These are phyloP conservation scores for Tetrahymena elliotti DNA, from an alignment of 73 alveolate genomes.

Conservation along the genomic window DNA sequence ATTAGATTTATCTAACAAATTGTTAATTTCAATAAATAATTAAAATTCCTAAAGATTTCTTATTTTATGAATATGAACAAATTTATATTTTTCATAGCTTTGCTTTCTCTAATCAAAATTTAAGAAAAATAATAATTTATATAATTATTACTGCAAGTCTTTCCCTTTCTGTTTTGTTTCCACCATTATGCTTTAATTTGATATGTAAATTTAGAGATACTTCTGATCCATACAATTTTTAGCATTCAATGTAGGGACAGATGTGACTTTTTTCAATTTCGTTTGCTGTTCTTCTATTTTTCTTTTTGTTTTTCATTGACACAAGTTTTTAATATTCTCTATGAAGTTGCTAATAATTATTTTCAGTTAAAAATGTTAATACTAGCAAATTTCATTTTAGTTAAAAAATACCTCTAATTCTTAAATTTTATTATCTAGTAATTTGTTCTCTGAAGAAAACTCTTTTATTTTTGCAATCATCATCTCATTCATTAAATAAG, in stretches of 20 bases:
- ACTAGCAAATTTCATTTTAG: background rate
- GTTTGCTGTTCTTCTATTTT: slow-evolving; percentile 59
- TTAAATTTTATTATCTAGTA: background rate
- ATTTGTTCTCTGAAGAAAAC: slow-evolving; percentile 1
- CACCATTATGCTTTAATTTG: slow-evolving; percentile 68
- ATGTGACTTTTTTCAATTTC: slow-evolving; percentile 49
- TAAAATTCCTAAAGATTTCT: background rate
- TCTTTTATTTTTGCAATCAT: slow-evolving; percentile 30
- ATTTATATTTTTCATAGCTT: background rate
- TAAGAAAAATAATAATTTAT: background rate
- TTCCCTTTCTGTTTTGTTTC: slow-evolving; percentile 77
- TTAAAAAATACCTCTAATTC: slow-evolving; percentile 14
- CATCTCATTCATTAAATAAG: slow-evolving; percentile 39
- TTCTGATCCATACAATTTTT: slow-evolving; percentile 68
- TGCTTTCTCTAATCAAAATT: background rate
- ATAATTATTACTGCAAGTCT: slow-evolving; percentile 53
- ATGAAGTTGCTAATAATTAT: slow-evolving; percentile 9
- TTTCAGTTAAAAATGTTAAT: background rate
- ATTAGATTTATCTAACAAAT: background rate
- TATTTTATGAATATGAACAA: background rate
- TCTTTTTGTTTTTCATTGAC: slow-evolving; percentile 49
- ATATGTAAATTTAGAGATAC: slow-evolving; percentile 65
- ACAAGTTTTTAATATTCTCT: slow-evolving; percentile 16
- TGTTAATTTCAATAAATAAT: background rate
- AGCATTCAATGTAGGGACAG: slow-evolving; percentile 68